Evolutionary conservation across 257 asterid species (phyloP).

Genomic region (Prunella vulgaris): DNA sequence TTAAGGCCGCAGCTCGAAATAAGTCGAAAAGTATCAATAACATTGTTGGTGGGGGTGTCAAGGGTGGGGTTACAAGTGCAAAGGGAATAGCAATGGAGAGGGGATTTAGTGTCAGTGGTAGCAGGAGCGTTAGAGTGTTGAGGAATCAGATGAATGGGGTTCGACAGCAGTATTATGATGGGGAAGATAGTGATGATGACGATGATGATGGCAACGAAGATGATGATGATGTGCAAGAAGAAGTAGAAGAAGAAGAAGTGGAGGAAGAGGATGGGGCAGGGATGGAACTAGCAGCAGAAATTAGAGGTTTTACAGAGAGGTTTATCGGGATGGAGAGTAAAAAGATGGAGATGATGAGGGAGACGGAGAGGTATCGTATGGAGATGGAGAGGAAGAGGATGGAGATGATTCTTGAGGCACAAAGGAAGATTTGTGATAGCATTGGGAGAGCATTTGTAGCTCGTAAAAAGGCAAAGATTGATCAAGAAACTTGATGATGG

Average conservation of each 20-base stretch:
- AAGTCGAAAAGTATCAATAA: slow-evolving; percentile 54
- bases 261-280: slow-evolving; percentile 39
- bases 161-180: slow-evolving; percentile 28
- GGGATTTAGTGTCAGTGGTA: slow-evolving; percentile 7
- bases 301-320: slow-evolving; percentile 69
- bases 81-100: slow-evolving; percentile 21
- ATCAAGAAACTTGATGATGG: slow-evolving; percentile 24
- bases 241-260: slow-evolving; percentile 28
- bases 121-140: slow-evolving; percentile 25
- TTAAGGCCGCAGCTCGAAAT: slow-evolving; percentile 29
- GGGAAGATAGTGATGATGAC: slow-evolving; percentile 23
- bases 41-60: slow-evolving; percentile 32
- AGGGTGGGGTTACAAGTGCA: slow-evolving; percentile 15
- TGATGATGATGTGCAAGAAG: slow-evolving; percentile 10
- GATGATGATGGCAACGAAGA: slow-evolving; percentile 21
- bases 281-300: slow-evolving; percentile 58
- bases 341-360: slow-evolving; percentile 81
- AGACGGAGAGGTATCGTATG: slow-evolving; percentile 53
- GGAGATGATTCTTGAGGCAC: slow-evolving; percentile 80
- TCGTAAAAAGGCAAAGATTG: slow-evolving; percentile 47
- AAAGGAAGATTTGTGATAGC: slow-evolving; percentile 61
- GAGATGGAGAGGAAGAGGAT: slow-evolving; percentile 87
- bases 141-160: slow-evolving; percentile 37
- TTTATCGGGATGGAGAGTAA: slow-evolving; percentile 78
- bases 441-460: slow-evolving; percentile 60